Evolutionary conservation across 1,139 yeast species (phyloP).

Genomic region (Candida glucosophila): DNA sequence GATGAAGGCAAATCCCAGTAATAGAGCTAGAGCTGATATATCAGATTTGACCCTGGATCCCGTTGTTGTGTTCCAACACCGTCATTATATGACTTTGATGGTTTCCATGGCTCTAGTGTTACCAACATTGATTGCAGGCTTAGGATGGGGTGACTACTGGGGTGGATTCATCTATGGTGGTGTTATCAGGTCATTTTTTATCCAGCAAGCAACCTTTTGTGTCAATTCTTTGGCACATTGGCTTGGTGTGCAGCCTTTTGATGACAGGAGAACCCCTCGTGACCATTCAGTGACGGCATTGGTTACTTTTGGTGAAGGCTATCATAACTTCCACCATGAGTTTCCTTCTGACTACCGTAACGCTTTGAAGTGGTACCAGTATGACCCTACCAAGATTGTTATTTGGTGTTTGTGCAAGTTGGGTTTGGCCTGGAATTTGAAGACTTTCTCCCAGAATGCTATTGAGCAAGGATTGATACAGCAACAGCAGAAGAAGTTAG

Average conservation of each 20-base stretch:
- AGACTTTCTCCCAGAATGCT: slow-evolving; percentile 89
- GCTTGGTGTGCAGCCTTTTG: slow-evolving; percentile 97
- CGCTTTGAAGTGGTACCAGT: slow-evolving; percentile 97
- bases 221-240: slow-evolving; percentile 97
- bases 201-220: slow-evolving; percentile 98
- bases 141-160: slow-evolving; percentile 78
- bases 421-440: slow-evolving; percentile 85
- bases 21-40: slow-evolving; percentile 93
- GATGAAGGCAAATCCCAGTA: slow-evolving; percentile 84
- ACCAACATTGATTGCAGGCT: slow-evolving; percentile 73
- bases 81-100: slow-evolving; percentile 74
- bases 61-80: slow-evolving; percentile 88
- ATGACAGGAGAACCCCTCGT: slow-evolving; percentile 95
- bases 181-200: slow-evolving; percentile 67
- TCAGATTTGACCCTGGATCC: slow-evolving; percentile 86
- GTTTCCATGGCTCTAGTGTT: slow-evolving; percentile 56
- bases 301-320: slow-evolving; percentile 97
- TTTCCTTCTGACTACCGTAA: slow-evolving; percentile 98
- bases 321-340: slow-evolving; percentile 99
- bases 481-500: slow-evolving; percentile 94
- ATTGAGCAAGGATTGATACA: slow-evolving; percentile 94
- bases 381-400: slow-evolving; percentile 86
- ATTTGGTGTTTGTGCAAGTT: slow-evolving; percentile 66
- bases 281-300: slow-evolving; percentile 92
- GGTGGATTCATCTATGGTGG: slow-evolving; percentile 96